Base-by-base conservation (phyloP, 805 yeast species). In the Candida morakotiae region DNA sequence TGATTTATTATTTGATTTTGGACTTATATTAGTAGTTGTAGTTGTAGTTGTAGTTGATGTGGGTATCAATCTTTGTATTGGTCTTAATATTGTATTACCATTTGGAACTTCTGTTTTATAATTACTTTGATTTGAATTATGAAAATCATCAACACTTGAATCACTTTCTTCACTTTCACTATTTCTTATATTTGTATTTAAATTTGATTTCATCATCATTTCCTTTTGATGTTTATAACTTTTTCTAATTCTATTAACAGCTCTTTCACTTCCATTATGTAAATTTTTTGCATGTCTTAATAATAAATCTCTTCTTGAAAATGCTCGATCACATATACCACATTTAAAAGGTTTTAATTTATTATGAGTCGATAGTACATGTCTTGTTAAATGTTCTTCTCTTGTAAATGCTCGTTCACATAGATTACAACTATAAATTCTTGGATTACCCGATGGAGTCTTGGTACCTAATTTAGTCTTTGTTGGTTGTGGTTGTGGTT, bases 361-460 rank as follows among this genome's bases (percentile, higher is more conserved):
- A 49, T 67, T 67, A 42, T 67, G 73, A 8, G 73, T 67, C 41
- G 62, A 60, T 23, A 64, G 49, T 11, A 67, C 55, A 42, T 67
- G 73, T 31, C 73, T 50, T 19, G 69, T 64, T 27, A 67, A 49
- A 41, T 67, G 73, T 45, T 67, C 73, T 41, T 67, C 72, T 40
- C 73, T 49, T n/a, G 72, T 67, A 48, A 67, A 67, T 3, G 73
- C 73, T 17, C 71, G 55, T 32, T 63, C 54, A 44, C 73, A 67
- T 33, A 63, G 61, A 21, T 52, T 51, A 46, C 73, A 67, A 38
- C 62, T 63, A 46, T 50, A 65, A 16, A 67, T 56, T 32, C 73
- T 53, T 22, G 71, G 62, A 42, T 67, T 67, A 2, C 73, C 73
- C n/a, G 63, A 53, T 10, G 70, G 56, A 2, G 73, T 67, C 42